phyloP scores from a whole-genome alignment of 2,329 filamentous ascomycete genomes.

The Monosporascus sp. region DNA sequence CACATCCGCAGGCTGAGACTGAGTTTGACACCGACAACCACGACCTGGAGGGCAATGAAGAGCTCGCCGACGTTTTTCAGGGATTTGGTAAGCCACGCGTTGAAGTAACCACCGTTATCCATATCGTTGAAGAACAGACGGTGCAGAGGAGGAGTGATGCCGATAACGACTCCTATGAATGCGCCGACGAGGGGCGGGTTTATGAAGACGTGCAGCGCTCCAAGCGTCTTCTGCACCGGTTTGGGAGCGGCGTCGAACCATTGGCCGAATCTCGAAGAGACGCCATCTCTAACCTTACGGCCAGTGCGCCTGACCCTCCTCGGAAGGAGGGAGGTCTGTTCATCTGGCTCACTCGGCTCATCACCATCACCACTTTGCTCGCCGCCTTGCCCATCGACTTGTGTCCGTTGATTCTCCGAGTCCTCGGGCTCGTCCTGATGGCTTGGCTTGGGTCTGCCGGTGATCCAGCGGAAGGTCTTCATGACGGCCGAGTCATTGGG shows the following conservation, averaged over 20 bases:
- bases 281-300: conserved; percentile 4
- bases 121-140: conserved; percentile 46
- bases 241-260: conserved; percentile 22
- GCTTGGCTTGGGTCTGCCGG: conserved; percentile 8
- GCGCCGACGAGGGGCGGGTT: conserved; percentile 51
- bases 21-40: conserved; percentile 53
- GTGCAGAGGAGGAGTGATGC: conserved; percentile 47
- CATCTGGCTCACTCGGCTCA: conserved; percentile 4
- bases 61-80: conserved; percentile 52
- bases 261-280: conserved; percentile 16
- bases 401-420: conserved; percentile 3
- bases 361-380: conserved; percentile 1
- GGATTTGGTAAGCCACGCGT: conserved; percentile 50
- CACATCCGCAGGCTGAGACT: conserved; percentile 42
- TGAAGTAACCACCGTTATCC: conserved; percentile 48
- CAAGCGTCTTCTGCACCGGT: conserved; percentile 30
- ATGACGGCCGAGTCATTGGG: conserved; percentile 8
- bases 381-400: conserved; percentile 1
- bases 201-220: conserved; percentile 34
- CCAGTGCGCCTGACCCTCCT: conserved; percentile 22
- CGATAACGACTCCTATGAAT: conserved; percentile 44
- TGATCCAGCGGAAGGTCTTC: conserved; percentile 10
- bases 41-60: conserved; percentile 52
- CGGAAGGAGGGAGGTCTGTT: conserved; percentile 15
- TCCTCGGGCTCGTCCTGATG: conserved; percentile 17